Evolutionary conservation across 2,329 filamentous ascomycete species (phyloP).

Genomic region (Xylaria sp.): DNA sequence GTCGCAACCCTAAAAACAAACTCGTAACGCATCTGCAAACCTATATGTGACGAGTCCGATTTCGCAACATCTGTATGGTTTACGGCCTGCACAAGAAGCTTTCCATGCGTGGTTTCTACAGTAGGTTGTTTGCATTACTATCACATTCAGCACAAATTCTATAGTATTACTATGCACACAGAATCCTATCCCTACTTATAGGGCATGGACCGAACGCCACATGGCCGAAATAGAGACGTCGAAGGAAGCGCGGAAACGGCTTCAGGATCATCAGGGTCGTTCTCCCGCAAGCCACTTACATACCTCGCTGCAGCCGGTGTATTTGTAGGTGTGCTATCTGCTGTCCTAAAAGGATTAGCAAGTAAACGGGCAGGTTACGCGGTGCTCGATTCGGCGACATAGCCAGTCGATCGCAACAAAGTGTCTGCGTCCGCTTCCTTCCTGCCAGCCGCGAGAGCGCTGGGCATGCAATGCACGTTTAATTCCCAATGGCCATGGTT

Average conservation of each 20-base stretch:
- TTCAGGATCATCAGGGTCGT: slow-evolving; percentile 34
- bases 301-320: neutral
- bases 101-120: slow-evolving; percentile 11
- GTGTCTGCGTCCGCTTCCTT: slow-evolving; percentile 21
- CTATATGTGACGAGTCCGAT: slow-evolving; percentile 14
- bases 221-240: slow-evolving; percentile 1
- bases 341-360: slow-evolving; percentile 22
- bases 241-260: slow-evolving; percentile 13
- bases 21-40: slow-evolving; percentile 20
- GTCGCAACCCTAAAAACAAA: slow-evolving; percentile 12
- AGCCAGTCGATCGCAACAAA: slow-evolving; percentile 27
- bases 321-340: neutral
- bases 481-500: slow-evolving; percentile 27
- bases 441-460: slow-evolving; percentile 17
- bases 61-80: slow-evolving; percentile 6
- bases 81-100: slow-evolving; percentile 8
- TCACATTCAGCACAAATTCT: neutral
- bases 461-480: slow-evolving; percentile 39
- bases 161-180: slow-evolving; percentile 10
- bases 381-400: slow-evolving; percentile 25
- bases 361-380: slow-evolving; percentile 31
- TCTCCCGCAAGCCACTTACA: slow-evolving; percentile 31
- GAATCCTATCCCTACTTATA: neutral
- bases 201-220: slow-evolving; percentile 14
- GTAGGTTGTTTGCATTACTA: slow-evolving; percentile 2